Evolutionary conservation across 2,329 filamentous ascomycete genomes (phyloP), one percentile per base, ranked within the genome.

Genomic region (Coniochaeta sp.): DNA sequence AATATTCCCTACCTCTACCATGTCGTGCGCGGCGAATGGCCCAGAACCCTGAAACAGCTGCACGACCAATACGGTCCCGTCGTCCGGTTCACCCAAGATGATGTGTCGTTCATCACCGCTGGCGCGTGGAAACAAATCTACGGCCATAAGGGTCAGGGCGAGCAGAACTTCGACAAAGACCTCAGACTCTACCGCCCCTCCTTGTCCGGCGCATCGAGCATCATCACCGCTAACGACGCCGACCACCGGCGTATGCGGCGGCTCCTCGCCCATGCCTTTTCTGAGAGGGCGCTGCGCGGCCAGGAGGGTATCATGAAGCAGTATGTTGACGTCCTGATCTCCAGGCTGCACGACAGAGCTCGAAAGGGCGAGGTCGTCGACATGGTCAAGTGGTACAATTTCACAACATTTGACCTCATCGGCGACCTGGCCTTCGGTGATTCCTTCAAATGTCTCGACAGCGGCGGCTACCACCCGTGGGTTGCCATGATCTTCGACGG

Each of bases 361-460:
- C 57, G 62, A 9, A 34, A 54, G 6, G 34, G 62, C 17, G 33
- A 47, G 24, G 11, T 17, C 8, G 22, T 64, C 14, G 57, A 65
- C 33, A 62, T 63, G 50, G 44, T 50, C 6, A 61, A 58, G 38
- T 52, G 67, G 65, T 28, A 33, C 64, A 26, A 74, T 58, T 74
- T 71, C 62, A 67, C 71, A 2, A 71, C 75, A 1, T 77, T 78
- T 63, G 76, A 77, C 65, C 70, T 77, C 36, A 73, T 77, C 55
- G 76, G 76, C 24, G 77, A 80, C 63, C 70, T 81, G 60, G 73
- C 77, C 0, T 80, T 80, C 64, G 77, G 77, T 6, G 28, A 31
- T 59, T 72, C 75, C 1, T 79, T 77, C 63, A 70, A 69, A 11
- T 74, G 72, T 64, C 66, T 78, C 1, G 67, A 72, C 14, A 68